These are phyloP conservation scores for Arxiozyma telluris DNA, from an alignment of 1,139 yeast genomes.

Conservation along the genomic window DNA sequence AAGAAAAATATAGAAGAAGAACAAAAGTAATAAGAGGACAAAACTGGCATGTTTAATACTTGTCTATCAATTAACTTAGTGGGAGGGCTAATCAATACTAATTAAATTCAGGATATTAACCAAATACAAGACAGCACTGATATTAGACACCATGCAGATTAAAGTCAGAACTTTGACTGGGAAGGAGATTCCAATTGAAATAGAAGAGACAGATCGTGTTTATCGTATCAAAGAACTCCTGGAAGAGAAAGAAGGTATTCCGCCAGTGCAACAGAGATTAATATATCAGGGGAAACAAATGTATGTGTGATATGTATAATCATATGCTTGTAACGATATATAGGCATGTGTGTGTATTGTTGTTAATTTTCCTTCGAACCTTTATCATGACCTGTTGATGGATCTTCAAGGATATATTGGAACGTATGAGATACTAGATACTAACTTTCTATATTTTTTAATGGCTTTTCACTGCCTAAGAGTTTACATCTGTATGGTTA, in stretches of 20 bases:
- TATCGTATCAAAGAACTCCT: slow-evolving; percentile 81
- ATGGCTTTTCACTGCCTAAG: neutral
- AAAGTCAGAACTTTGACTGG: slow-evolving; percentile 58
- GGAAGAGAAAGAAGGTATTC: slow-evolving; percentile 96
- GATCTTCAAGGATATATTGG: neutral
- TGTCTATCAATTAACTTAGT: too few species aligned
- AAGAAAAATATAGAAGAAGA: neutral
- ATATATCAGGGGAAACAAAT: slow-evolving; percentile 88
- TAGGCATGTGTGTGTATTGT: neutral
- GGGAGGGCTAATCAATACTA: neutral
- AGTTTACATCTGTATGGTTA: slow-evolving; percentile 2
- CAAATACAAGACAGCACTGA: neutral
- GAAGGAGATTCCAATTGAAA: slow-evolving; percentile 68
- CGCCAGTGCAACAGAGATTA: slow-evolving; percentile 90
- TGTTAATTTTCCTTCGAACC: neutral
- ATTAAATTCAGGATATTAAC: neutral
- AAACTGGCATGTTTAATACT: too few species aligned
- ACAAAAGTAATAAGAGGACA: neutral
- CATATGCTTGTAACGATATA: neutral
- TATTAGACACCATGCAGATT: slow-evolving; percentile 17
- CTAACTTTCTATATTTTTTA: neutral
- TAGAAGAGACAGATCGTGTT: slow-evolving; percentile 65
- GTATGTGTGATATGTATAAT: slow-evolving; percentile 33
- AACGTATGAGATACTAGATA: neutral
- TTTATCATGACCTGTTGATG: neutral